Evolutionary conservation across 2,329 filamentous ascomycete species (phyloP), one percentile per base, ranked within the genome.

Genomic region (Chrysosporium queenslandicum): DNA sequence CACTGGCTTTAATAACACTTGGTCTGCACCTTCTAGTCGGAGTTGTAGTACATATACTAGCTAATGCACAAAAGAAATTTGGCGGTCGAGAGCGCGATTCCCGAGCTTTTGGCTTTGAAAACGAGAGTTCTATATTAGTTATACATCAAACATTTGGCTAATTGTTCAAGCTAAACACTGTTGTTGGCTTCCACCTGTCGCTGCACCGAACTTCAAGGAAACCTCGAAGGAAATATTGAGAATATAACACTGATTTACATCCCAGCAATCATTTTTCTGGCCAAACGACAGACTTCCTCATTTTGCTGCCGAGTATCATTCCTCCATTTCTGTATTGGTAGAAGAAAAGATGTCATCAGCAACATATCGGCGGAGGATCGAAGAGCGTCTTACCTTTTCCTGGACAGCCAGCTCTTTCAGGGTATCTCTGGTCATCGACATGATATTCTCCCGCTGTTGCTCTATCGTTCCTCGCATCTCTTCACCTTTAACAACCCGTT

Each of bases 211-310:
- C n/a, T n/a, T 9, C n/a, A 39, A 20, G 20, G 4, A 7, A 18
- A 14, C 14, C 9, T 4, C 4, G 36, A 39, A 18, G n/a, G 3
- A 39, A 5, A 18, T 39, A 5, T 5, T 3, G n/a, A 30, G 25
- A 45, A 7, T n/a, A 3, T 2, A 9, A 36, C n/a, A 34, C 21
- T 36, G 8, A 7, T n/a, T 50, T 46, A 57, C 12, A 47, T 40
- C 14, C 46, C 46, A 9, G 47, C 21, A 29, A 57, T 50, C 29
- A 60, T 54, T 46, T 55, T 56, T 47, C 41, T 54, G n/a, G 58
- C 58, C 12, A 60, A 46, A 11, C 55, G 52, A 40, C 55, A 55
- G 18, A 60, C 54, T 32, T 56, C 54, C 30, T 56, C 55, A n/a
- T 55, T 51, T 40, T 57, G 55, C 41, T 53, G 59, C 18, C 52